phyloP scores from a whole-genome alignment of 169 alveolate genomes.

The Eimeria sp. region DNA sequence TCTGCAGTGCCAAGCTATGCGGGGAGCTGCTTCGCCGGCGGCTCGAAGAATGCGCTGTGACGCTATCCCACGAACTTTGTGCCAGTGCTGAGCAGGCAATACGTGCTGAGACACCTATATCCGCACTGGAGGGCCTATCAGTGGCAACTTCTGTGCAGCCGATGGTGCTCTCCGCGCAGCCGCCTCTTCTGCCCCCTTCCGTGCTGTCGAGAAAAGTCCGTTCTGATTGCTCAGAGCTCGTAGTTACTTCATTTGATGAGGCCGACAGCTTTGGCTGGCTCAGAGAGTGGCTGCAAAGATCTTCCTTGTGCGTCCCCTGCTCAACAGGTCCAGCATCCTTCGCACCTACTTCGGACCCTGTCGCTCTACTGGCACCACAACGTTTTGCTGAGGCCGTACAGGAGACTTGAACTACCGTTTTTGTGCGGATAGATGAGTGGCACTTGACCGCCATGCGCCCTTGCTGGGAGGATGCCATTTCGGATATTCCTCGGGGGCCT shows the following conservation, averaged over 20 bases:
- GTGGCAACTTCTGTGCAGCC: not conserved
- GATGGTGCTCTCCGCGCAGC: not conserved
- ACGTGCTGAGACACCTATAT: not conserved
- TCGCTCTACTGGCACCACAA: not conserved
- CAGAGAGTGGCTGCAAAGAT: not conserved
- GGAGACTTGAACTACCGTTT: not conserved
- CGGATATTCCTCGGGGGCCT: constrained; percentile 6
- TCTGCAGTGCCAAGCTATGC: constrained; percentile 26
- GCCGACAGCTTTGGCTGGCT: not conserved
- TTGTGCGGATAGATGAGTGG: not conserved
- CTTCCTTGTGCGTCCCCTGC: not conserved
- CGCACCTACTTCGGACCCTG: not conserved
- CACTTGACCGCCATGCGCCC: constrained; percentile 7
- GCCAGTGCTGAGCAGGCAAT: constrained; percentile 10
- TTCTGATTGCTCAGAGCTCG: not conserved
- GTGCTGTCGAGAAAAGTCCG: not conserved
- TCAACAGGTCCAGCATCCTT: not conserved
- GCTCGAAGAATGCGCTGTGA: constrained; percentile 22
- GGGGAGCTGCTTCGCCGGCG: constrained; percentile 75
- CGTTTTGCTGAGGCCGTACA: not conserved
- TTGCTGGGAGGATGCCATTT: constrained; percentile 18
- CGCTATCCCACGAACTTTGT: not conserved
- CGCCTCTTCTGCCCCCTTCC: not conserved
- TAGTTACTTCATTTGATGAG: not conserved
- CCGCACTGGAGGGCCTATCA: not conserved